Evolutionary conservation across 495 filamentous ascomycete species (phyloP).

Genomic region (Choiromyces venosus): DNA sequence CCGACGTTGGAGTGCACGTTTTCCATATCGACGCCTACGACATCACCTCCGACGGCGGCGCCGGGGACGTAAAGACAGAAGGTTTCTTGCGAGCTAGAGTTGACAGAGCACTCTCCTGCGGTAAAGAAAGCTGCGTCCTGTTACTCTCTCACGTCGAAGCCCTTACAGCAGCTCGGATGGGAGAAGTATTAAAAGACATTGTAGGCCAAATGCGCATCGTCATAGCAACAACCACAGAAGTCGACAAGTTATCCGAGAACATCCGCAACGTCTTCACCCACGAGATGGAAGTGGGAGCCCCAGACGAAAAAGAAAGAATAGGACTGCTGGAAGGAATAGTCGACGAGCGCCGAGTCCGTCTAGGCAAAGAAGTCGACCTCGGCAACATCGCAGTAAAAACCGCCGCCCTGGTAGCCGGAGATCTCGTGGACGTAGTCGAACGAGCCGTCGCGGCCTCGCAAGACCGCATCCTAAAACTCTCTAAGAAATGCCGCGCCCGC

Average conservation of each 20-base stretch:
- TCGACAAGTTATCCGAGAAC: slow-evolving; percentile 86
- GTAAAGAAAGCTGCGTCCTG: slow-evolving; percentile 72
- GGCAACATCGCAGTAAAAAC: slow-evolving; percentile 84
- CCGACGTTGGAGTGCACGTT: slow-evolving; percentile 82
- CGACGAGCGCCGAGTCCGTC: slow-evolving; percentile 61
- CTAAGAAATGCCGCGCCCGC: slow-evolving; percentile 40
- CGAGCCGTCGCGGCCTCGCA: slow-evolving; percentile 71
- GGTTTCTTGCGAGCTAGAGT: slow-evolving; percentile 79
- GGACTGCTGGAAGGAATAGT: slow-evolving; percentile 74
- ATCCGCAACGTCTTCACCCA: slow-evolving; percentile 89
- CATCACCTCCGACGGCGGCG: slow-evolving; percentile 80
- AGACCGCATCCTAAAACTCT: slow-evolving; percentile 66
- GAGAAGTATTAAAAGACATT: slow-evolving; percentile 72
- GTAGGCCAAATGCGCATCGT: slow-evolving; percentile 67
- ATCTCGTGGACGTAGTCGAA: slow-evolving; percentile 90
- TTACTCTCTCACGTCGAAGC: slow-evolving; percentile 85
- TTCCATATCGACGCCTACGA: slow-evolving; percentile 91
- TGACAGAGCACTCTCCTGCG: slow-evolving; percentile 83
- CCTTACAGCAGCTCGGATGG: slow-evolving; percentile 82
- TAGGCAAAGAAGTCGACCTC: slow-evolving; percentile 77
- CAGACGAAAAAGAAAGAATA: slow-evolving; percentile 87
- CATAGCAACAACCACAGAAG: slow-evolving; percentile 87
- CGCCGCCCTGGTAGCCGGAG: slow-evolving; percentile 87
- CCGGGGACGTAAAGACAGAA: slow-evolving; percentile 87
- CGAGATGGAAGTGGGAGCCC: slow-evolving; percentile 87